These are phyloP conservation scores for Phytopythium boreale DNA, from an alignment of 352 stramenopile genomes.

Conservation along the genomic window DNA sequence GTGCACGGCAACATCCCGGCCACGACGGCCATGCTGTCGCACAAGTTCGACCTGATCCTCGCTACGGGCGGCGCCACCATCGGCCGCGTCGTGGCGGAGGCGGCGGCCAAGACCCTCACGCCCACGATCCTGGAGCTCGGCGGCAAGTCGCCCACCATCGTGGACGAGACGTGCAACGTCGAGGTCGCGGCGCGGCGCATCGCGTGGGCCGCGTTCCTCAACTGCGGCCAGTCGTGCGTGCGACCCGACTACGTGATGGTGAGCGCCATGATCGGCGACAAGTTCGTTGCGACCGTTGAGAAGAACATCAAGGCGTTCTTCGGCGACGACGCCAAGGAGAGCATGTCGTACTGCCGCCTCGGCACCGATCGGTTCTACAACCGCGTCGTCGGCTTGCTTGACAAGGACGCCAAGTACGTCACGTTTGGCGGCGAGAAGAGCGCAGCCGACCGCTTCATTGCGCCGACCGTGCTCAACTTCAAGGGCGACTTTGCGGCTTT, in stretches of 20 bases:
- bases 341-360: conserved; percentile 54
- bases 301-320: conserved; percentile 49
- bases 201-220: conserved; percentile 84
- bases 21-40: conserved; percentile 61
- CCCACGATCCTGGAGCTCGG: conserved; percentile 93
- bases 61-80: conserved; percentile 69
- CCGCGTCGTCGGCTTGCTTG: conserved; percentile 50
- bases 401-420: conserved; percentile 54
- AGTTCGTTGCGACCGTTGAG: conserved; percentile 42
- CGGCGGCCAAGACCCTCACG: conserved; percentile 92
- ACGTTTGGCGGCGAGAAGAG: conserved; percentile 60
- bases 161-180: conserved; percentile 68
- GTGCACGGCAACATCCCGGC: conserved; percentile 75
- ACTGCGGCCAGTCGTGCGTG: conserved; percentile 94
- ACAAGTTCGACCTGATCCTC: conserved; percentile 79
- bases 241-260: conserved; percentile 93
- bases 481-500: conserved; percentile 58
- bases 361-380: conserved; percentile 58
- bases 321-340: conserved; percentile 43
- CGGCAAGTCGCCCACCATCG: conserved; percentile 88
- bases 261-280: conserved; percentile 60
- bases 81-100: conserved; percentile 86
- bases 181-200: conserved; percentile 72
- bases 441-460: conserved; percentile 70
- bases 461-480: conserved; percentile 89